Conservation (phyloP, 2,329 filamentous ascomycete species). For the Chaetomium olivaceum region DNA sequence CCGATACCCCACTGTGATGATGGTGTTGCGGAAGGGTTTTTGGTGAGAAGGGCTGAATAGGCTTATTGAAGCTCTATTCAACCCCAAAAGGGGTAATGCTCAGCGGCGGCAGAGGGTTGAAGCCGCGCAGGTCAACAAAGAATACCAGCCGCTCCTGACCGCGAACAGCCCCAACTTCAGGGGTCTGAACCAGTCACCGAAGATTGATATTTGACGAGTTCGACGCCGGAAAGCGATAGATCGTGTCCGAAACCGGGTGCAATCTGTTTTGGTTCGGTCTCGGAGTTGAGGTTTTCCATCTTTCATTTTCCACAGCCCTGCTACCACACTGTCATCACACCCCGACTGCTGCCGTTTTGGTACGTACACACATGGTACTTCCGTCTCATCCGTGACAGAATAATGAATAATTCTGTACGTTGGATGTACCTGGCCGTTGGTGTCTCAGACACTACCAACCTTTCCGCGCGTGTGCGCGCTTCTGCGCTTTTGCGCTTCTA, state of each 20-base stretch:
- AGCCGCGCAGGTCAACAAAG: constrained; percentile 25
- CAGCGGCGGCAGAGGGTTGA: constrained; percentile 18
- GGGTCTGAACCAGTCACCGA: neutral
- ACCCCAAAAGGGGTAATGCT: constrained; percentile 35
- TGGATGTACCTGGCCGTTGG: neutral
- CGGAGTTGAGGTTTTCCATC: neutral
- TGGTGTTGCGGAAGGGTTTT: constrained; percentile 13
- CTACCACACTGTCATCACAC: neutral
- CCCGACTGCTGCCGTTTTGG: neutral
- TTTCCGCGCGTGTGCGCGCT: neutral
- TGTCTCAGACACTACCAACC: constrained; percentile 3
- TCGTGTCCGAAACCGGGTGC: constrained; percentile 3
- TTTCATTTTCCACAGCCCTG: neutral
- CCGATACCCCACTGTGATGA: constrained; percentile 20
- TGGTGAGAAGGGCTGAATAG: constrained; percentile 21
- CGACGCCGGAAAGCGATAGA: constrained; percentile 3
- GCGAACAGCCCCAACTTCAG: constrained; percentile 7
- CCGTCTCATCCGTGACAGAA: neutral
- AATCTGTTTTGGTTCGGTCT: neutral
- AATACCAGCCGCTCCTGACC: neutral
- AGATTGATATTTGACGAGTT: constrained; percentile 8
- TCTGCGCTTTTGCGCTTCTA: neutral
- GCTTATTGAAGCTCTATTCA: constrained; percentile 40
- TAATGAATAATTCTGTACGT: neutral
- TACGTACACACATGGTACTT: neutral